These are phyloP conservation scores for Stellera chamaejasme DNA, from an alignment of 345 rosid species.

Conservation along the genomic window DNA sequence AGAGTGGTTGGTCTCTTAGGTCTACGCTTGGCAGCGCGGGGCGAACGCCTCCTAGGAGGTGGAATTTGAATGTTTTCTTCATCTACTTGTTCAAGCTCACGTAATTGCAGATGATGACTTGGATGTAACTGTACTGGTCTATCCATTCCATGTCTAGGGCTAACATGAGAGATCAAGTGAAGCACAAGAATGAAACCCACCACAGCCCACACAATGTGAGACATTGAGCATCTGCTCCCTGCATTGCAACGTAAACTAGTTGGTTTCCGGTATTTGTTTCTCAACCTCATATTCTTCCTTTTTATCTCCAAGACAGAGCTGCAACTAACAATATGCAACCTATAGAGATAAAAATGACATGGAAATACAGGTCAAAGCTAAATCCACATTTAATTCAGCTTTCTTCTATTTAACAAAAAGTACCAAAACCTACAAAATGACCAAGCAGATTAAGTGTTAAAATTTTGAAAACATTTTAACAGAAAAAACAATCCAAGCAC, in stretches of 20 bases:
- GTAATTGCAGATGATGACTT: slow-evolving; percentile 35
- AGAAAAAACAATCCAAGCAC: no score
- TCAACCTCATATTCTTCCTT: slow-evolving; percentile 58
- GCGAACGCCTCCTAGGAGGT: slow-evolving; percentile 78
- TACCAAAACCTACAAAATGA: no score
- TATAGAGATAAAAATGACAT: slow-evolving; percentile 26
- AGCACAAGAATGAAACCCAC: slow-evolving; percentile 57
- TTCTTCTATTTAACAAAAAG: no score
- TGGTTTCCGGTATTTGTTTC: slow-evolving; percentile 73
- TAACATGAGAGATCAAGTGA: slow-evolving; percentile 45
- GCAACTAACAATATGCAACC: slow-evolving; percentile 47
- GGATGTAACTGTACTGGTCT: slow-evolving; percentile 30
- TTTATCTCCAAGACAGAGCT: slow-evolving; percentile 51
- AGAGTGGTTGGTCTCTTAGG: slow-evolving; percentile 62
- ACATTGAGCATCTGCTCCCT: slow-evolving; percentile 58
- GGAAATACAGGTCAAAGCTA: no score
- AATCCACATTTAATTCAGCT: no score
- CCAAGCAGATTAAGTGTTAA: no score
- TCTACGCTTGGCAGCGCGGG: slow-evolving; percentile 76
- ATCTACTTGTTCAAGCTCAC: slow-evolving; percentile 68
- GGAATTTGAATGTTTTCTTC: slow-evolving; percentile 70
- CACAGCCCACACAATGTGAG: slow-evolving; percentile 57
- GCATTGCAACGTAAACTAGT: slow-evolving; percentile 64
- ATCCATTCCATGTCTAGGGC: slow-evolving; percentile 25
- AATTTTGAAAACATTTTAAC: no score